Evolutionary conservation across 2,329 filamentous ascomycete genomes (phyloP).

Genomic region (Herpotrichia juniperi): DNA sequence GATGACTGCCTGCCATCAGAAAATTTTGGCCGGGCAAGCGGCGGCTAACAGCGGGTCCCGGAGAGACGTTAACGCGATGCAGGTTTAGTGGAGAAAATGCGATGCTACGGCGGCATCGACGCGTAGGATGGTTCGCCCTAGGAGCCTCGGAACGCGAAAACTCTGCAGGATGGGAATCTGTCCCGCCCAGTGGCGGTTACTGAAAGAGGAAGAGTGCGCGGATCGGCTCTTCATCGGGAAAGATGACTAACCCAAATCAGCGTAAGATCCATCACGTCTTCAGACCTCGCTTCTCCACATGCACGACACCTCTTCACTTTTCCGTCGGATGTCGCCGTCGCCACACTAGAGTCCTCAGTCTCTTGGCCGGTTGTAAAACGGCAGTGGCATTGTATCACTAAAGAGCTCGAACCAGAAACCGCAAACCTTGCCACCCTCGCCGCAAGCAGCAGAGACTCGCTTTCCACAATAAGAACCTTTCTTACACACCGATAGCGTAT

Average conservation of each 20-base stretch:
- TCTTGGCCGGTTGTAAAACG: not conserved
- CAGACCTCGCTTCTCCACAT: constrained; percentile 19
- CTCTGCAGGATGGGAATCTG: constrained; percentile 26
- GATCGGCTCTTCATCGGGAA: constrained; percentile 17
- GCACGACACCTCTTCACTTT: not conserved
- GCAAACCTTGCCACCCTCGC: not conserved
- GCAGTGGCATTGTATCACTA: not conserved
- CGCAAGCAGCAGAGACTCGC: not conserved
- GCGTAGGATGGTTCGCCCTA: constrained; percentile 9
- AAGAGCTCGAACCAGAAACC: not conserved
- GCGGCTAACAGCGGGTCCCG: constrained; percentile 32
- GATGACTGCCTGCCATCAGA: constrained; percentile 24
- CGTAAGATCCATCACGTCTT: constrained; percentile 26
- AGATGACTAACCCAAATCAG: not conserved
- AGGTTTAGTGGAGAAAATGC: constrained; percentile 8
- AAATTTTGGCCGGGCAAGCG: constrained; percentile 27
- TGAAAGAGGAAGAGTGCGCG: constrained; percentile 18
- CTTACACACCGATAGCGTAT: too few species aligned
- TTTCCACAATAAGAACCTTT: not conserved
- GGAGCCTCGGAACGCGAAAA: constrained; percentile 21
- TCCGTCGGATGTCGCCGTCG: constrained; percentile 18
- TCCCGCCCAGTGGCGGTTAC: constrained; percentile 14
- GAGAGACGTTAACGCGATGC: constrained; percentile 19
- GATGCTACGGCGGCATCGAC: constrained; percentile 18
- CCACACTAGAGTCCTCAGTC: not conserved